These are phyloP conservation scores for Trichomonas tenax DNA, from an alignment of 208 protist species.

Conservation along the genomic window DNA sequence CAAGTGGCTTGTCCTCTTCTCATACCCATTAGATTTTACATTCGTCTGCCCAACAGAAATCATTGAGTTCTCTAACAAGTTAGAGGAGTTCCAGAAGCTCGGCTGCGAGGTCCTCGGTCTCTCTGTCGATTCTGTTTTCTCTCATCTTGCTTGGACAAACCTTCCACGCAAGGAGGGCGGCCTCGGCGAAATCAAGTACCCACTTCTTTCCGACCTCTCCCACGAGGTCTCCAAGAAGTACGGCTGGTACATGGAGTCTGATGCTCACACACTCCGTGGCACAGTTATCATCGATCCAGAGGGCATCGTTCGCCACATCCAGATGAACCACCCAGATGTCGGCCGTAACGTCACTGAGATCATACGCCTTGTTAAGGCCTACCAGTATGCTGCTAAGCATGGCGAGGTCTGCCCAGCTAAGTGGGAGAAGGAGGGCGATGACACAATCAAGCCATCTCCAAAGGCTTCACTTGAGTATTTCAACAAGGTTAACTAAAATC, in stretches of 20 bases:
- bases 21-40: conserved; percentile 21
- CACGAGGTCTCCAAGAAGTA: conserved; percentile 69
- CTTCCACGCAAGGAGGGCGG: conserved; percentile 79
- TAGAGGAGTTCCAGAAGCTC: neutral
- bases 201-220: conserved; percentile 77
- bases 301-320: conserved; percentile 3
- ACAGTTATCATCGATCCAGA: conserved; percentile 10
- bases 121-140: conserved; percentile 44
- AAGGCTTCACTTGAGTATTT: neutral
- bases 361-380: neutral
- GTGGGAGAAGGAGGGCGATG: neutral
- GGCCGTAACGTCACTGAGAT: conserved; percentile 9
- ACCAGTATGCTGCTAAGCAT: neutral
- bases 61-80: neutral
- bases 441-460: conserved; percentile 13
- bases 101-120: neutral
- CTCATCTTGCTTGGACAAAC: conserved; percentile 79
- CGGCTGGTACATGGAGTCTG: conserved; percentile 64
- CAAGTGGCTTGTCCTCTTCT: no score
- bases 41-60: no score
- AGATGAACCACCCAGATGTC: neutral
- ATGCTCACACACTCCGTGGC: neutral
- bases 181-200: conserved; percentile 76
- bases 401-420: conserved; percentile 11
- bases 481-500: neutral